phyloP scores from a whole-genome alignment of 2,329 filamentous ascomycete species.

The Metarhizium album region DNA sequence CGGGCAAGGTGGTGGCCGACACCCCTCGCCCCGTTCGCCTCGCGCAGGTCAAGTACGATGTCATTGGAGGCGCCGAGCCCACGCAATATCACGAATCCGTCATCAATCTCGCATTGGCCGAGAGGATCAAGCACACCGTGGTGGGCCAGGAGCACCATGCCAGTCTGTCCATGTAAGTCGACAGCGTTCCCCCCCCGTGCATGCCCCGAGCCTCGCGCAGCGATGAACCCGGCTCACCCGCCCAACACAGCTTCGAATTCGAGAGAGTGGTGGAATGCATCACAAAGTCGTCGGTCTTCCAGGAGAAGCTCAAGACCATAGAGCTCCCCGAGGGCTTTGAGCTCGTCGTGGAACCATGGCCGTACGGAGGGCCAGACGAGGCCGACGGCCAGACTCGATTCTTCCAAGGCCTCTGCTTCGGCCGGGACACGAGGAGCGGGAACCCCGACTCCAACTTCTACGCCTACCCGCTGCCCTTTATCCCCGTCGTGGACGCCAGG shows the following conservation, averaged over 20 bases:
- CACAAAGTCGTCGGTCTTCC: conserved; percentile 18
- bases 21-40: conserved; percentile 22
- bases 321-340: conserved; percentile 18
- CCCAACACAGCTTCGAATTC: conserved; percentile 20
- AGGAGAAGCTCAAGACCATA: conserved; percentile 19
- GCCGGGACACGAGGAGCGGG: conserved; percentile 15
- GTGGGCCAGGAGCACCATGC: conserved; percentile 19
- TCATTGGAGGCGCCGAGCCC: conserved; percentile 16
- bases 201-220: neutral
- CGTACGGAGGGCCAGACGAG: conserved; percentile 19
- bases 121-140: conserved; percentile 15
- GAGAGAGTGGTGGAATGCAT: conserved; percentile 22
- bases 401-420: conserved; percentile 25
- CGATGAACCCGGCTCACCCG: neutral
- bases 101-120: conserved; percentile 19
- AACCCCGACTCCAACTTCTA: neutral
- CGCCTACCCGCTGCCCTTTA: conserved; percentile 33
- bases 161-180: conserved; percentile 20
- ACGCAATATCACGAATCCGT: conserved; percentile 23
- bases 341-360: conserved; percentile 23
- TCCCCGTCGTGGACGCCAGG: conserved; percentile 14
- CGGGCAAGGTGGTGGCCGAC: conserved; percentile 17
- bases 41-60: conserved; percentile 31
- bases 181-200: neutral
- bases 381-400: conserved; percentile 19